phyloP scores from a whole-genome alignment of 768 basidiomycete genomes.

The Lentinula detonsa region DNA sequence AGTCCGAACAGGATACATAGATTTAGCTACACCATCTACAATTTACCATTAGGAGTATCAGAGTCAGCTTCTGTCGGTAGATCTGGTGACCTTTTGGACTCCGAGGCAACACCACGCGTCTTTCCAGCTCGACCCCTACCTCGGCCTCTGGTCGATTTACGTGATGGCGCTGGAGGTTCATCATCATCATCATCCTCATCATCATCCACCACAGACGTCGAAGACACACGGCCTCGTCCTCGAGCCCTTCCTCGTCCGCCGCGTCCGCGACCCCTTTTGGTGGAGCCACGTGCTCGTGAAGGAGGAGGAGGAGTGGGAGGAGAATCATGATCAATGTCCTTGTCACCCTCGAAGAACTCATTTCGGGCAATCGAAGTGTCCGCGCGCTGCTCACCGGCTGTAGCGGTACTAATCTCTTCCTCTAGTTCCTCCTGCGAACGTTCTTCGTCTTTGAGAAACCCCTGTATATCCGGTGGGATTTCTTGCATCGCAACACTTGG shows the following conservation, averaged over 20 bases:
- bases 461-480: constrained; percentile 87
- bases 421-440: constrained; percentile 60
- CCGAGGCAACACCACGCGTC: not conserved
- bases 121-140: not conserved
- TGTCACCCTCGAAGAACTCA: constrained; percentile 71
- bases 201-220: constrained; percentile 2
- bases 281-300: not conserved
- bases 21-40: too few species aligned
- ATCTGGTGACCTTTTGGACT: not conserved
- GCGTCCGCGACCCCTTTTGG: not conserved
- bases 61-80: not conserved
- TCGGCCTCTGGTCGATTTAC: not conserved
- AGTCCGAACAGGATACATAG: too few species aligned
- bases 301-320: constrained; percentile 10
- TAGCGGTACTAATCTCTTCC: constrained; percentile 54
- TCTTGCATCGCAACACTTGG: constrained; percentile 97
- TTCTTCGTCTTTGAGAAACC: constrained; percentile 69
- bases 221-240: constrained; percentile 1
- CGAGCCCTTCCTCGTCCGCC: not conserved
- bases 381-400: constrained; percentile 48
- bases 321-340: constrained; percentile 54
- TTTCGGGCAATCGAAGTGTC: constrained; percentile 48
- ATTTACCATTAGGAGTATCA: not conserved
- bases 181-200: constrained; percentile 4
- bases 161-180: not conserved